Evolutionary conservation across 805 yeast genomes (phyloP).

Genomic region (Lipomyces lipofer): DNA sequence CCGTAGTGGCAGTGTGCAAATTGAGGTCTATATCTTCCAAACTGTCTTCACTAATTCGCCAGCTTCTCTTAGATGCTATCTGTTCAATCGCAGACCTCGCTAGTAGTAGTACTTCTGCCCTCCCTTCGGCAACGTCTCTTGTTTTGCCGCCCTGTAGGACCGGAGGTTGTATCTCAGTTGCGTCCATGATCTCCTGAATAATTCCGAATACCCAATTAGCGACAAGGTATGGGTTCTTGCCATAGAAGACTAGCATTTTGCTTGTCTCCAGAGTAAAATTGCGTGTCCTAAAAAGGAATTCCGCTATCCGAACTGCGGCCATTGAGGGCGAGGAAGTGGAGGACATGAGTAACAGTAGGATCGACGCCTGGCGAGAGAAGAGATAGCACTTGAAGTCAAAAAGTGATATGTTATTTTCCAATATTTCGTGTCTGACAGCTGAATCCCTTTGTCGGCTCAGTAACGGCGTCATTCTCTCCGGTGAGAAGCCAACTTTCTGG

Average conservation of each 20-base stretch:
- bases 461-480: slow-evolving; percentile 23
- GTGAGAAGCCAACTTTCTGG: slow-evolving; percentile 37
- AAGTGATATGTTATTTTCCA: slow-evolving; percentile 40
- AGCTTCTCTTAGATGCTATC: slow-evolving; percentile 29
- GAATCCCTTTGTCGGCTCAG: slow-evolving; percentile 30
- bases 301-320: slow-evolving; percentile 38
- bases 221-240: slow-evolving; percentile 29
- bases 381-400: slow-evolving; percentile 45
- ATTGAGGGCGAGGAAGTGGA: slow-evolving; percentile 37
- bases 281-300: slow-evolving; percentile 39
- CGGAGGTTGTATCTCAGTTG: slow-evolving; percentile 33
- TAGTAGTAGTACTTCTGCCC: slow-evolving; percentile 46
- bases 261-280: slow-evolving; percentile 47
- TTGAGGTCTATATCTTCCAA: slow-evolving; percentile 20
- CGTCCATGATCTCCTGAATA: slow-evolving; percentile 46
- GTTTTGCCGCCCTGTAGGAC: slow-evolving; percentile 37
- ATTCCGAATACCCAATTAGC: slow-evolving; percentile 43
- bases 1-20: background rate
- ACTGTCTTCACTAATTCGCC: slow-evolving; percentile 16
- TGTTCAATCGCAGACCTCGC: slow-evolving; percentile 44
- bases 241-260: slow-evolving; percentile 32
- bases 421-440: slow-evolving; percentile 36
- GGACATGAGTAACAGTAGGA: slow-evolving; percentile 38
- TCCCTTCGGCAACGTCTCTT: slow-evolving; percentile 41
- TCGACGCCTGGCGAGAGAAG: slow-evolving; percentile 40